Evolutionary conservation across 768 basidiomycete genomes (phyloP).

Genomic region (Kwoniella shandongensis): DNA sequence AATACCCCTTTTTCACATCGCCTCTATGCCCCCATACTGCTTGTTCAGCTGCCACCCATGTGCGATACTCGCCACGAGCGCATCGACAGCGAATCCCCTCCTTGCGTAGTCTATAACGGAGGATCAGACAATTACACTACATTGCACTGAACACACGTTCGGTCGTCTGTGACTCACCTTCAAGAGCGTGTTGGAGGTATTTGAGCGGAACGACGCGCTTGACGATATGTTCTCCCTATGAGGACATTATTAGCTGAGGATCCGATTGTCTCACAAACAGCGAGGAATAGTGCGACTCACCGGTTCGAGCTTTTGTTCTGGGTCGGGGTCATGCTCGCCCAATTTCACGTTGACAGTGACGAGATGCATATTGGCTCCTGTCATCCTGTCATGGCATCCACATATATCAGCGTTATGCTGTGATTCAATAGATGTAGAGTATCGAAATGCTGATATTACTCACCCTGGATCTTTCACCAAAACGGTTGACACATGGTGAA

Average conservation of each 20-base stretch:
- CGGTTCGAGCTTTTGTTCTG: slow-evolving; percentile 69
- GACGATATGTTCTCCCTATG: slow-evolving; percentile 77
- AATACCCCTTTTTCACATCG: no score
- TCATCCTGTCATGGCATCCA: slow-evolving; percentile 64
- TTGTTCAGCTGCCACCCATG: slow-evolving; percentile 59
- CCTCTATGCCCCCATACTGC: not conserved
- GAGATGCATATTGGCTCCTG: slow-evolving; percentile 88
- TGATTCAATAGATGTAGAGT: no score
- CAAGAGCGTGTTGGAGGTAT: slow-evolving; percentile 64
- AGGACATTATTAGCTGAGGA: slow-evolving; percentile 8
- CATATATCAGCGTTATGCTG: no score
- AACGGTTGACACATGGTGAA: slow-evolving; percentile 53
- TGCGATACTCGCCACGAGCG: slow-evolving; percentile 73
- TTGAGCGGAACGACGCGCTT: slow-evolving; percentile 68
- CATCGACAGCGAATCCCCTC: slow-evolving; percentile 66
- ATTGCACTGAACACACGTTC: not conserved
- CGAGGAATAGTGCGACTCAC: not conserved
- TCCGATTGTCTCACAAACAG: not conserved
- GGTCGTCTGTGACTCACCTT: slow-evolving; percentile 59
- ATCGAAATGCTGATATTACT: no score
- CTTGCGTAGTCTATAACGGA: slow-evolving; percentile 49
- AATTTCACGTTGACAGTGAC: slow-evolving; percentile 67
- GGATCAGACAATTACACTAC: not conserved
- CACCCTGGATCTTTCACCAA: slow-evolving; percentile 50
- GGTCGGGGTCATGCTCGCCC: slow-evolving; percentile 58